These are phyloP conservation scores for Bjerkandera adusta DNA, from an alignment of 1,284 basidiomycete genomes.

Conservation along the genomic window DNA sequence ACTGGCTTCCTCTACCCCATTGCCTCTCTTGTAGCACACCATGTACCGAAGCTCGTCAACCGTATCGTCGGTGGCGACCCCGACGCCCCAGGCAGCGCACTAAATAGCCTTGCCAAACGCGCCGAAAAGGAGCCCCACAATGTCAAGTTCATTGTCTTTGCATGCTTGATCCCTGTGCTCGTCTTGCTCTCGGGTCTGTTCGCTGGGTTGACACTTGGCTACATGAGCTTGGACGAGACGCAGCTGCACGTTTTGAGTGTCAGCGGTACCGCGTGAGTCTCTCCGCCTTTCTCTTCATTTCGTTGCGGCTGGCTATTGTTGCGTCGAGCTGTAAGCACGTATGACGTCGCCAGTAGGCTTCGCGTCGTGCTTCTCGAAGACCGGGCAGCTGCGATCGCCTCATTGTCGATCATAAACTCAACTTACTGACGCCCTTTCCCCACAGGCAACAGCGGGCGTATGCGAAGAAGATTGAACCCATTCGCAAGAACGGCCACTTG, in stretches of 20 bases:
- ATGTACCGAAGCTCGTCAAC: constrained; percentile 15
- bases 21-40: constrained; percentile 13
- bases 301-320: neutral
- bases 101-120: constrained; percentile 17
- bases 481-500: constrained; percentile 83
- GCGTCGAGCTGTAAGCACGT: neutral
- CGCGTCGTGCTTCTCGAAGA: too few species aligned
- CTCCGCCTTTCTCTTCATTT: neutral
- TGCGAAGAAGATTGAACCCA: constrained; percentile 82
- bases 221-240: constrained; percentile 92
- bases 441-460: constrained; percentile 71
- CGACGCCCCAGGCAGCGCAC: constrained; percentile 11
- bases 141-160: constrained; percentile 40
- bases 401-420: too few species aligned
- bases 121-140: constrained; percentile 11
- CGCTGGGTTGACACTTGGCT: constrained; percentile 79
- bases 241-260: constrained; percentile 86
- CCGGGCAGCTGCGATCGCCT: neutral
- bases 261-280: constrained; percentile 73
- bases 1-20: constrained; percentile 15
- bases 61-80: constrained; percentile 10
- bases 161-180: constrained; percentile 53
- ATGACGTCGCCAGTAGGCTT: too few species aligned
- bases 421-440: neutral
- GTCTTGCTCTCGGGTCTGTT: constrained; percentile 61